These are phyloP conservation scores for Candida peoriensis DNA, from an alignment of 805 yeast genomes.

Conservation along the genomic window DNA sequence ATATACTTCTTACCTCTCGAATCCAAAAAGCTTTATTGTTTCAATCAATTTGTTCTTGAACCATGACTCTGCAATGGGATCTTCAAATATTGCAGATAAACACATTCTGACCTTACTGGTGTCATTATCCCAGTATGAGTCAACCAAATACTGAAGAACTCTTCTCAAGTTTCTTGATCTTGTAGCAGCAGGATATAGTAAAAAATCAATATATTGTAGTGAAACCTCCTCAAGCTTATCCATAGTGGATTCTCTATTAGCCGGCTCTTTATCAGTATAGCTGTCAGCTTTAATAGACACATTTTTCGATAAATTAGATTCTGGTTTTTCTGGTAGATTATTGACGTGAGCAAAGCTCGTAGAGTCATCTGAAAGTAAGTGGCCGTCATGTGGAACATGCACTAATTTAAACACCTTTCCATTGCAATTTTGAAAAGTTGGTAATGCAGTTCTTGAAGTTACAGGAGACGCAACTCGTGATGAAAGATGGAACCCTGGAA, in stretches of 20 bases:
- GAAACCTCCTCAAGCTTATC: slow-evolving; percentile 24
- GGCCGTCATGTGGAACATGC: too few relatives aligned
- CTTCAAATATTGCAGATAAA: slow-evolving; percentile 14
- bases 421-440: slow-evolving; percentile 1
- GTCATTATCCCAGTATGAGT: slow-evolving; percentile 32
- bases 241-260: slow-evolving; percentile 9
- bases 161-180: slow-evolving; percentile 27
- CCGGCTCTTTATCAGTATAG: too few relatives aligned
- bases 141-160: slow-evolving; percentile 31
- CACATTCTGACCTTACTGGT: slow-evolving; percentile 5
- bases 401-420: too few relatives aligned
- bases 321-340: too few relatives aligned
- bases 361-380: too few relatives aligned
- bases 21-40: slow-evolving; percentile 22
- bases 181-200: slow-evolving; percentile 28
- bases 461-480: too few relatives aligned
- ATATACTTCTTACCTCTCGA: slow-evolving; percentile 19
- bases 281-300: slow-evolving; percentile 3
- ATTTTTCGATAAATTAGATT: neutral
- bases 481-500: neutral
- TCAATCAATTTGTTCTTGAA: slow-evolving; percentile 14
- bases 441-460: slow-evolving; percentile 1
- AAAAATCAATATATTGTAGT: slow-evolving; percentile 27
- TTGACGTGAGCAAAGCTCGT: too few relatives aligned
- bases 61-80: slow-evolving; percentile 6